These are phyloP conservation scores for Diplosphaera chodatii DNA, from an alignment of 139 green algal species.

Conservation along the genomic window DNA sequence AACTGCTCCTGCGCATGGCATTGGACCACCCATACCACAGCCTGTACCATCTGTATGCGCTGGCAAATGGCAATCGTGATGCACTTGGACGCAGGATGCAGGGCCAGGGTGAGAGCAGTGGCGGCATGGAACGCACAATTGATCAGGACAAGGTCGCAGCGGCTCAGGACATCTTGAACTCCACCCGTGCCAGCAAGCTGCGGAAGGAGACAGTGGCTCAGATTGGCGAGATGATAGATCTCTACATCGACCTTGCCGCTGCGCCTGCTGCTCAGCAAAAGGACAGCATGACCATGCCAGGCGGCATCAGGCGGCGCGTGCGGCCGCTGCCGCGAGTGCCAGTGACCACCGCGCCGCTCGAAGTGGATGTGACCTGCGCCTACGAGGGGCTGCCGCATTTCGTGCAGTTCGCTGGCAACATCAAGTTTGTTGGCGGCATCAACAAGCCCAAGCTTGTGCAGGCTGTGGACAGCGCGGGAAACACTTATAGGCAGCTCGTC, in stretches of 20 bases:
- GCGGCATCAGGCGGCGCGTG: conserved; percentile 7
- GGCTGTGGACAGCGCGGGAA: conserved; percentile 40
- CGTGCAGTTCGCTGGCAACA: conserved; percentile 31
- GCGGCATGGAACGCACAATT: conserved; percentile 14
- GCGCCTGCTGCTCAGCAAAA: conserved; percentile 10
- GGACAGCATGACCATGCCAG: conserved; percentile 26
- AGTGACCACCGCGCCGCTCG: conserved; percentile 36
- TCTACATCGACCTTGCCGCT: conserved; percentile 71
- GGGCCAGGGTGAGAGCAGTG: not conserved
- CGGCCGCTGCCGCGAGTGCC: conserved; percentile 30
- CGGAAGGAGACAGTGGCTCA: conserved; percentile 29
- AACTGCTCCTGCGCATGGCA: conserved; percentile 53
- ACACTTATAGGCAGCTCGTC: conserved; percentile 45
- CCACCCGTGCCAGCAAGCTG: not conserved
- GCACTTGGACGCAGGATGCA: conserved; percentile 11
- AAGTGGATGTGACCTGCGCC: conserved; percentile 32
- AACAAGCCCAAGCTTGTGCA: conserved; percentile 81
- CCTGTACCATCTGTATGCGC: conserved; percentile 68
- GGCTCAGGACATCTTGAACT: not conserved
- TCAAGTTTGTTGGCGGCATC: conserved; percentile 71
- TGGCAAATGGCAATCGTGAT: conserved; percentile 58
- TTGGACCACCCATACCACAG: conserved; percentile 81
- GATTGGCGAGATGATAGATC: conserved; percentile 47
- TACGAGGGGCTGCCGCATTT: conserved; percentile 57
- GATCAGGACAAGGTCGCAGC: conserved; percentile 29